Evolutionary conservation across 2,329 filamentous ascomycete genomes (phyloP).

Genomic region (Penicillium sp.): DNA sequence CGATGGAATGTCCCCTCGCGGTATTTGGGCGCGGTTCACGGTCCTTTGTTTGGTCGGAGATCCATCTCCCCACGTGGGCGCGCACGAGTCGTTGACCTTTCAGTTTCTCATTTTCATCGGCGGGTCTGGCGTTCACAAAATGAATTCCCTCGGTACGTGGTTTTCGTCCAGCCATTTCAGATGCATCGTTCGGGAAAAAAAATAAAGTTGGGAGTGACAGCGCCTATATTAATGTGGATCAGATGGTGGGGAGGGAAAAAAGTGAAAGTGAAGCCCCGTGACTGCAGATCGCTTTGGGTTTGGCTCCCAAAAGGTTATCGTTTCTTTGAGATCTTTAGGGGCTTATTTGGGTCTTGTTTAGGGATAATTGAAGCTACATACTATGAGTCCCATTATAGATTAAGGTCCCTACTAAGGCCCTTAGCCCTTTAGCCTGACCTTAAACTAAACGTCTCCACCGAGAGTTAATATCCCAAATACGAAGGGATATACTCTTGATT

Average conservation of each 20-base stretch:
- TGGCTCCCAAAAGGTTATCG: background rate
- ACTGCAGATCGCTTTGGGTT: conserved; percentile 2
- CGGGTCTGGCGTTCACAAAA: conserved; percentile 37
- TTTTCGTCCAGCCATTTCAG: conserved; percentile 28
- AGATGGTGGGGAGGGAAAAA: conserved; percentile 1
- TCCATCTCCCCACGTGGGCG: conserved; percentile 39
- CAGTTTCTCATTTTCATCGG: conserved; percentile 30
- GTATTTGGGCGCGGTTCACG: conserved; percentile 9
- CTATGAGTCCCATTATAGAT: too few species aligned
- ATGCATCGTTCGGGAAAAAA: background rate
- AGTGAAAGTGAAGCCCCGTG: conserved; percentile 1
- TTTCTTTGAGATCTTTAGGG: background rate
- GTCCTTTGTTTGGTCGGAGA: conserved; percentile 38
- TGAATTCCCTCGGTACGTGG: conserved; percentile 28
- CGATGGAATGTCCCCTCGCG: conserved; percentile 3
- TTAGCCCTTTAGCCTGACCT: too few species aligned
- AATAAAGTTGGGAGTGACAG: background rate
- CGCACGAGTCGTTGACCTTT: conserved; percentile 34
- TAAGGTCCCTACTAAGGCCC: too few species aligned
- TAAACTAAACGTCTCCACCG: too few species aligned
- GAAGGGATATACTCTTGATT: too few species aligned
- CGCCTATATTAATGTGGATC: background rate
- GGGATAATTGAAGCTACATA: too few species aligned
- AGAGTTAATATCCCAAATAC: too few species aligned
- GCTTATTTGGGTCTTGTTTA: too few species aligned